phyloP scores from a whole-genome alignment of 1,284 basidiomycete species.

The Pseudozyma pruni region DNA sequence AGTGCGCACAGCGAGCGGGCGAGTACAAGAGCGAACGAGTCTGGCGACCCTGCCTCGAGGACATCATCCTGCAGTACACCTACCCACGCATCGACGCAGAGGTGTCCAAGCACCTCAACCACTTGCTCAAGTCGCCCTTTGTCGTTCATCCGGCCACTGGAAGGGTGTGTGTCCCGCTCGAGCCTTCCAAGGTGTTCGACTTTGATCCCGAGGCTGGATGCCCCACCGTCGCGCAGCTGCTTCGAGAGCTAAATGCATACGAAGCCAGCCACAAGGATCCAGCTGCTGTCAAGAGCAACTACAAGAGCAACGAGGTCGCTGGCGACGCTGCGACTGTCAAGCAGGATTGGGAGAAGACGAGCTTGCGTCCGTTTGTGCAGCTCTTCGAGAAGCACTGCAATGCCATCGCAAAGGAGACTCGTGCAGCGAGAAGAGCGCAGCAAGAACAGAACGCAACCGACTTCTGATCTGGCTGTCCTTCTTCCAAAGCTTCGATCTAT shows the following conservation, averaged over 20 bases:
- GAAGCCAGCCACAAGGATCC: conserved; percentile 67
- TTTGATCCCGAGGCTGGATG: conserved; percentile 84
- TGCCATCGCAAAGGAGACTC: conserved; percentile 44
- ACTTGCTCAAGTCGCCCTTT: conserved; percentile 97
- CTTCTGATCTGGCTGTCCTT: conserved; percentile 24
- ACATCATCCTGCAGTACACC: conserved; percentile 91
- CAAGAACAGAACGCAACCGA: conserved; percentile 45
- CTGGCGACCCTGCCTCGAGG: conserved; percentile 72
- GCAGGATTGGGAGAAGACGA: conserved; percentile 72
- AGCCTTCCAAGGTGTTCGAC: conserved; percentile 78
- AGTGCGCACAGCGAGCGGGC: conserved; percentile 60
- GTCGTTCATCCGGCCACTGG: conserved; percentile 97
- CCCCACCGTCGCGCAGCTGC: conserved; percentile 84
- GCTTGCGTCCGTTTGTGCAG: conserved; percentile 86
- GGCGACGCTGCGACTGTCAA: conserved; percentile 44
- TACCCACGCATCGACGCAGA: conserved; percentile 97
- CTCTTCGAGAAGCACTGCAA: conserved; percentile 81
- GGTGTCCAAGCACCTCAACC: conserved; percentile 96
- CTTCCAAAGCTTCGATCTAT: not conserved
- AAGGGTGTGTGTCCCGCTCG: conserved; percentile 91
- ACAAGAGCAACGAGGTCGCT: conserved; percentile 38
- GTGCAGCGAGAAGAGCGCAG: conserved; percentile 23
- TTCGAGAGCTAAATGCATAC: conserved; percentile 79
- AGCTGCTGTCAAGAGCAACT: conserved; percentile 38
- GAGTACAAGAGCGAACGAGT: conserved; percentile 55